A percentile compares a stretch with the other conserved stretches of the same genome.
These are phyloP conservation scores for Amylocarpus encephaloides DNA, from an alignment of 2,329 filamentous ascomycete genomes.

Conservation along the genomic window DNA sequence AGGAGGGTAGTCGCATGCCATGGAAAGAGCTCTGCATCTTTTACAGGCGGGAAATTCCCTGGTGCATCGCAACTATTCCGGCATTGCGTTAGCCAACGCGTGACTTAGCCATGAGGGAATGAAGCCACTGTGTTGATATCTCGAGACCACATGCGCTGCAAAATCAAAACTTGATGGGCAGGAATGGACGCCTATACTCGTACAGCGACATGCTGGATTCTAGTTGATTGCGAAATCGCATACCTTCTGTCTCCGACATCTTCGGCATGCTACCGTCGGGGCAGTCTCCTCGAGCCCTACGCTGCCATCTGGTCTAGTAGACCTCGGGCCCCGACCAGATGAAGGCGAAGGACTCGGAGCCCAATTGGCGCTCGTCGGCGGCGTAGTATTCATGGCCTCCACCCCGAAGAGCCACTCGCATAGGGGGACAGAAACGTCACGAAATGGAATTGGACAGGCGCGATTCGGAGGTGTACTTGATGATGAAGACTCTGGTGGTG, in stretches of 20 bases:
- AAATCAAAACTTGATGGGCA: neutral
- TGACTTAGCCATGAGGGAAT: neutral
- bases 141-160: neutral
- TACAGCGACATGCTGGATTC: neutral
- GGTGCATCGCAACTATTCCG: constrained; percentile 16
- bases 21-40: constrained; percentile 15
- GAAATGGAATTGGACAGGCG: no score
- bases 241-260: constrained; percentile 22
- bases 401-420: no score
- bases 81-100: neutral
- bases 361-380: no score
- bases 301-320: no score
- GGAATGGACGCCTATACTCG: no score
- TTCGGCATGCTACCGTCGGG: constrained; percentile 12
- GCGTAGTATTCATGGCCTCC: no score
- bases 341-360: no score
- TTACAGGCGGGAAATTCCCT: constrained; percentile 17
- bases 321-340: no score
- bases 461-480: no score
- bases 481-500: no score
- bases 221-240: neutral
- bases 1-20: constrained; percentile 18
- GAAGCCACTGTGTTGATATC: neutral
- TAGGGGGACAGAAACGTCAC: no score
- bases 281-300: neutral